Evolutionary conservation across 176 grass and related monocot genomes (phyloP), one percentile per base, ranked within the genome.

Genomic region (Lolium multiflorum): DNA sequence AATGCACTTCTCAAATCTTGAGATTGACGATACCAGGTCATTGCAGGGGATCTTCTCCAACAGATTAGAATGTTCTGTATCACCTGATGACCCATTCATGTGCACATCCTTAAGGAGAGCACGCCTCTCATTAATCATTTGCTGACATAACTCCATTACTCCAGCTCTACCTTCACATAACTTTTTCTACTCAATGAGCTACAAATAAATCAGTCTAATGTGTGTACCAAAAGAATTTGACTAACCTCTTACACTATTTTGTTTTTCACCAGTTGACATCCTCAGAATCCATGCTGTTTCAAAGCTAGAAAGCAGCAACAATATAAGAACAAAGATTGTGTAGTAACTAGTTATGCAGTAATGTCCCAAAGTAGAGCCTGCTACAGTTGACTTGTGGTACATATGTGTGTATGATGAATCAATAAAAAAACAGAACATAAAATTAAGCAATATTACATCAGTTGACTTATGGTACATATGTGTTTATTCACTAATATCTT

Each of bases 201-300:
- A 35, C 31, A 39, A 48, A 74, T 49, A 88, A 9, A 43, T 24
- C 61, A 82, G 16, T 71, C 60, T 41, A 15, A 74, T 35, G 75
- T n/a, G 85, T 14, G 28, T 35, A 82, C 87, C 10, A 76, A 74
- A 81, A 58, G 57, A 77, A 77, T 71, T 48, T 57, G 74, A 82
- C 74, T 79, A 86, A 98, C 93, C 96, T 91, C 76, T 90, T 74
- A 80, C 71, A 80, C 78, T 71, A 46, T 88, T 76, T 51, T 69
- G 88, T 59, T 92, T 86, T 44, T 92, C 59, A 52, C 96, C 90
- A 84, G 88, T 90, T 88, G 79, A 88, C 74, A 85, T 87, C 56
- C 76, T 93, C 71, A 96, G 71, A 58, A 92, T 80, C 96, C 90
- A 95, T n/a, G 79, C 86, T 56, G 75, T 80, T 81, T 94, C 91